Percentiles rank a stretch among this genome's conserved stretches.
phyloP scores from a whole-genome alignment of 495 filamentous ascomycete genomes.

The Podospora comata region DNA sequence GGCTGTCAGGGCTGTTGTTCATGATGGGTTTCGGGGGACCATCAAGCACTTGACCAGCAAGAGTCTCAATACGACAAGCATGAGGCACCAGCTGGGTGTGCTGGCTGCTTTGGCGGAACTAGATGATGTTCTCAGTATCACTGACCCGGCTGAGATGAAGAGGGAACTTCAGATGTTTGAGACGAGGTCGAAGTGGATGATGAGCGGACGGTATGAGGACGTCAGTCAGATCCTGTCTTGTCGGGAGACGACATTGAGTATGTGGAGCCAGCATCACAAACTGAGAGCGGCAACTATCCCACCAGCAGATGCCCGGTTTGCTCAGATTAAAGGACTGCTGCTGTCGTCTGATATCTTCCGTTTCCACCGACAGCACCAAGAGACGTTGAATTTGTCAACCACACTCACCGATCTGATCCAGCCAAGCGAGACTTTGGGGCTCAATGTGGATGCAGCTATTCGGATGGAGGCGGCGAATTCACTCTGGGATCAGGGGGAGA shows the following conservation, averaged over 20 bases:
- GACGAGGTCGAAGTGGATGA: conserved; percentile 70
- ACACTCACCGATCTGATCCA: conserved; percentile 70
- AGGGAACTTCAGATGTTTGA: conserved; percentile 60
- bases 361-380: conserved; percentile 75
- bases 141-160: conserved; percentile 57
- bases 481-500: conserved; percentile 92
- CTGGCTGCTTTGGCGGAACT: conserved; percentile 78
- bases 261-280: conserved; percentile 63
- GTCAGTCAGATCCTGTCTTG: conserved; percentile 76
- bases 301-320: conserved; percentile 59
- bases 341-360: conserved; percentile 70
- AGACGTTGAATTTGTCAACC: conserved; percentile 78
- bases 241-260: conserved; percentile 76
- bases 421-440: conserved; percentile 60
- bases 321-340: conserved; percentile 71
- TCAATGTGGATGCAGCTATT: conserved; percentile 72
- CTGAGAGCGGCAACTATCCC: conserved; percentile 60
- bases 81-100: conserved; percentile 64
- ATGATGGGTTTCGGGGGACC: conserved; percentile 61
- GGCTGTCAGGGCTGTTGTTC: conserved; percentile 51
- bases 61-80: conserved; percentile 55
- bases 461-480: conserved; percentile 80
- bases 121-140: conserved; percentile 66
- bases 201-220: conserved; percentile 70
- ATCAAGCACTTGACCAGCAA: conserved; percentile 56